Percentiles rank a stretch among this genome's conserved stretches.
Conservation (phyloP, 2,329 filamentous ascomycete species). For the Fusarium globosum region DNA sequence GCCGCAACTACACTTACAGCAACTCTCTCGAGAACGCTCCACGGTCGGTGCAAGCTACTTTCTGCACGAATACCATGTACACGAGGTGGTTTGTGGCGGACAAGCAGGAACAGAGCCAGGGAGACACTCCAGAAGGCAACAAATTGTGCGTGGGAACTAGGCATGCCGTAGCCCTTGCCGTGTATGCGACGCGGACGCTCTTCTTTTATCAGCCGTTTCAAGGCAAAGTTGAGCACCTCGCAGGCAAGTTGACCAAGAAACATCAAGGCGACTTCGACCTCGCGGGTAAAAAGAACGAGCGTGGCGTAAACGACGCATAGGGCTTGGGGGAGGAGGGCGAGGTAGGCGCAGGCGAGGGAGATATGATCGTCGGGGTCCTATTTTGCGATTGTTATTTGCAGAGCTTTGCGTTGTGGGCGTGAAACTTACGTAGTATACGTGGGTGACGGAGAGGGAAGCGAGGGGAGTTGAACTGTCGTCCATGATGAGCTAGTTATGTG, state of each 20-base stretch:
- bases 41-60: constrained; percentile 54
- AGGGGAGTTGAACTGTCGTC: constrained; percentile 63
- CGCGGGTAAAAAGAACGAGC: constrained; percentile 89
- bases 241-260: constrained; percentile 92
- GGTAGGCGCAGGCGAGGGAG: constrained; percentile 91
- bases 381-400: neutral
- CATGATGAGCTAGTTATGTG: constrained; percentile 34
- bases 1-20: constrained; percentile 66
- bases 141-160: constrained; percentile 93
- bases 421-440: constrained; percentile 88
- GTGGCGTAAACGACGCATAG: constrained; percentile 91
- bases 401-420: neutral
- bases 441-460: constrained; percentile 91
- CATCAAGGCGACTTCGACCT: constrained; percentile 89
- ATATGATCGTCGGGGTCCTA: constrained; percentile 87
- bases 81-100: constrained; percentile 75
- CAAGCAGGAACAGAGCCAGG: constrained; percentile 83
- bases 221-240: constrained; percentile 87
- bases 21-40: constrained; percentile 70
- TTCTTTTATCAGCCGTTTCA: constrained; percentile 94
- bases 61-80: constrained; percentile 5
- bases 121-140: constrained; percentile 91
- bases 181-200: constrained; percentile 85
- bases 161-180: constrained; percentile 98
- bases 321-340: constrained; percentile 92